Evolutionary conservation across 139 green algal species (phyloP).

Genomic region (Pleodorina starrii): DNA sequence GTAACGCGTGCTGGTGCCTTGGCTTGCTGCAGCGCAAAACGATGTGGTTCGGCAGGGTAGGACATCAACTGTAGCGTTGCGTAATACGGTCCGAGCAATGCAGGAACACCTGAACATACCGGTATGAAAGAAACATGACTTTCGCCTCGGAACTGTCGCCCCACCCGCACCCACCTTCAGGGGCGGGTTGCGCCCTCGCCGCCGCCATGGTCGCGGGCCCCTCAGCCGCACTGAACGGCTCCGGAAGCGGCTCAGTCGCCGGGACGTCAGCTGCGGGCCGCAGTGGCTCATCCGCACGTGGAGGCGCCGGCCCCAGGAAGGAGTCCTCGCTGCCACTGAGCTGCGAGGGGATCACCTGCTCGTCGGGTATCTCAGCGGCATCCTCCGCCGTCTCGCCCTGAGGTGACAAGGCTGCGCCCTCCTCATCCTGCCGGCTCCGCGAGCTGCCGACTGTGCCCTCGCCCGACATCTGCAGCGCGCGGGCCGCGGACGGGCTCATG

Average conservation of each 20-base stretch:
- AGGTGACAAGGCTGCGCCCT: conserved; percentile 1
- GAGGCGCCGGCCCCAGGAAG: not conserved
- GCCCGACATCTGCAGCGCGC: not conserved
- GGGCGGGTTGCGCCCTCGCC: not conserved
- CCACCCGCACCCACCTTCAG: not conserved
- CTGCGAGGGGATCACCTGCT: not conserved
- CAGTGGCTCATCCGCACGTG: not conserved
- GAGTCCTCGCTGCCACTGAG: not conserved
- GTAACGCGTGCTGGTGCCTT: not conserved
- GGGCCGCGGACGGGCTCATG: not conserved
- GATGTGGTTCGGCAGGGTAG: too few relatives aligned
- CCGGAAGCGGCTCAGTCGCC: not conserved
- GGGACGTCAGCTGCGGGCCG: not conserved
- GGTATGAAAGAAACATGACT: too few relatives aligned
- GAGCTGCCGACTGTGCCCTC: not conserved
- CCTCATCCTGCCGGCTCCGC: not conserved
- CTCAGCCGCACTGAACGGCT: not conserved
- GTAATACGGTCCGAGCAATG: too few relatives aligned
- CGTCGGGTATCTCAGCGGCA: not conserved
- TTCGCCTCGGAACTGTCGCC: too few relatives aligned
- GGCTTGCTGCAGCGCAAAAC: not conserved
- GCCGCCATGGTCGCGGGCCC: not conserved
- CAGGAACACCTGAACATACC: too few relatives aligned
- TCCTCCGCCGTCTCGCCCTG: not conserved
- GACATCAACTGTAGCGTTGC: too few relatives aligned